Base-by-base conservation (phyloP, 352 stramenopile genomes). In the Plasmopara viticola region DNA sequence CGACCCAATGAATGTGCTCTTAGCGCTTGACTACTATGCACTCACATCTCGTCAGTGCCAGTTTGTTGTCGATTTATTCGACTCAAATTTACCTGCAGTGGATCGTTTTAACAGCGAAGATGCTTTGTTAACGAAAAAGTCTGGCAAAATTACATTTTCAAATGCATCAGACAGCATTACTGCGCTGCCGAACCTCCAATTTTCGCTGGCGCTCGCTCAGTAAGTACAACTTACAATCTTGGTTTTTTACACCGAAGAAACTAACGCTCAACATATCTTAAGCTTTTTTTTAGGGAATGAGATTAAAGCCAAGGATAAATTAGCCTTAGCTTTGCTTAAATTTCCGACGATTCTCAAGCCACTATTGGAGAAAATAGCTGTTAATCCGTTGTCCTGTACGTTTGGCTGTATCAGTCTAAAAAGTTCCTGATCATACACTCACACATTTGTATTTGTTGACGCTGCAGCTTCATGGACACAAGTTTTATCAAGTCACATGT, bases 21-120 rank as follows among this genome's bases (percentile, higher is more conserved):
- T 91, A 8, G 77, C 77, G 10, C 74, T 94, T 48, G 83, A 94
- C 60, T 94, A 94, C 53, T 94, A 94, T 41, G 80, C 83, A 2
- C 41, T 91, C 51, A 81, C 83, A 13, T 84, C 83, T 43, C 66
- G 81, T 33, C 80, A 94, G 54, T 89, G 78, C 44, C 68, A 90
- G 57, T 94, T 91, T 50, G 42, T 94, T 6, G 55, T 91, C 35
- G 78, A 87, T 49, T 51, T 94, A 31, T 62, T 60, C 45, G 56
- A 61, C 10, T 77, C 79, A 2, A 86, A 88, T 51, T 71, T 74
- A 0, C 66, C 75, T n/a, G 71, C 67, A 2, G 74, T 86, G 0
- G 72, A 90, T 47, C 78, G 80, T 29, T 68, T 71, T 48, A 48
- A 54, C 6, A 53, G 38, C 8, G 34, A 38, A n/a, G 39, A 48